These are phyloP conservation scores for Scytalidium sp. DNA, from an alignment of 2,329 filamentous ascomycete species.

Conservation along the genomic window DNA sequence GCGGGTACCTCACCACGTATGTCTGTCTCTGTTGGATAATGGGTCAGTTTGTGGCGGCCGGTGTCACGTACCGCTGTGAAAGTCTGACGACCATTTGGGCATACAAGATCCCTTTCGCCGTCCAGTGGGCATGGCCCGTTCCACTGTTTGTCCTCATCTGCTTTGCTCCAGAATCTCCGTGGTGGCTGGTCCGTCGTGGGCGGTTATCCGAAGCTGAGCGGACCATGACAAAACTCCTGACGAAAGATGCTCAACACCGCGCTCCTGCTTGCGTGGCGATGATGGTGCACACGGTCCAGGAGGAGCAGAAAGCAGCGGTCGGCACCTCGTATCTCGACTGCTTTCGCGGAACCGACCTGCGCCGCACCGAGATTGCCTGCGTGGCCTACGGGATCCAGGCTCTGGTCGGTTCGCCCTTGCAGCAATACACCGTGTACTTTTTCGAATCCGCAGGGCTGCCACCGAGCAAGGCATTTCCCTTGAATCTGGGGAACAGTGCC, in stretches of 20 bases:
- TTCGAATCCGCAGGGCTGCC: constrained; percentile 39
- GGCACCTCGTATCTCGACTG: constrained; percentile 29
- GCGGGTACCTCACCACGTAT: constrained; percentile 48
- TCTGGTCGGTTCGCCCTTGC: constrained; percentile 27
- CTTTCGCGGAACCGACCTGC: constrained; percentile 17
- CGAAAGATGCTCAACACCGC: constrained; percentile 30
- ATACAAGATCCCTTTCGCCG: constrained; percentile 8
- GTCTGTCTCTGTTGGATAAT: constrained; percentile 49
- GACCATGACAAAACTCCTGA: constrained; percentile 37
- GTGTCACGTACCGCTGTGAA: constrained; percentile 46
- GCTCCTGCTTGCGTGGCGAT: constrained; percentile 30
- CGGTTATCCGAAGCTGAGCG: constrained; percentile 38
- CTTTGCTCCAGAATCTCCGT: constrained; percentile 44
- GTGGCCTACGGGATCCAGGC: constrained; percentile 13
- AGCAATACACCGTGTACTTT: constrained; percentile 44
- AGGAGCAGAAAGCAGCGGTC: constrained; percentile 40
- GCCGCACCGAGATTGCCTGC: constrained; percentile 18
- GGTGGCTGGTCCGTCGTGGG: constrained; percentile 43
- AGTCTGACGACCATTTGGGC: not conserved
- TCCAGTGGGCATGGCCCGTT: constrained; percentile 42
- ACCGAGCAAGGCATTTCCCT: constrained; percentile 44
- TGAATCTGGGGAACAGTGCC: constrained; percentile 42
- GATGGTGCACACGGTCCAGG: constrained; percentile 30
- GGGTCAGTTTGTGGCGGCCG: constrained; percentile 42
- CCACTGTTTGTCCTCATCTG: constrained; percentile 38